These are phyloP conservation scores for Fusarium mundagurra DNA, from an alignment of 2,329 filamentous ascomycete species.

Conservation along the genomic window DNA sequence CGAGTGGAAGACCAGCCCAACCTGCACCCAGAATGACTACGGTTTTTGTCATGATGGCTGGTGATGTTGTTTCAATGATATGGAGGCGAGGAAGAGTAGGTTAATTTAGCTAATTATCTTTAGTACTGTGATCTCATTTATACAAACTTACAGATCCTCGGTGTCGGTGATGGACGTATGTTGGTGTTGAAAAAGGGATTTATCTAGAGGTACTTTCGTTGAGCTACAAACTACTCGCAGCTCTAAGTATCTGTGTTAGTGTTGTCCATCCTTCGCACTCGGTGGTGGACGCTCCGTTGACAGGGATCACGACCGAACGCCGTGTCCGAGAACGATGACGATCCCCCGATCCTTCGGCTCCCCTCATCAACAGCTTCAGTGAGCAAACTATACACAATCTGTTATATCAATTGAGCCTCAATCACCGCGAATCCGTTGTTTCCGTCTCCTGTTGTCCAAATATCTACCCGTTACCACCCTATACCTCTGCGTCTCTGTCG, in stretches of 20 bases:
- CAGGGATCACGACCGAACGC: conserved; percentile 42
- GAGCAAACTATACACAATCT: background rate
- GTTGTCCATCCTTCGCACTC: background rate
- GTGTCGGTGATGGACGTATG: conserved; percentile 1
- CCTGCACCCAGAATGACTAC: conserved; percentile 64
- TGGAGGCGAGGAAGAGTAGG: too few species aligned
- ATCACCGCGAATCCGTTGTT: background rate
- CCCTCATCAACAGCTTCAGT: background rate
- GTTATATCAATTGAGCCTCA: background rate
- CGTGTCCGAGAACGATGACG: conserved; percentile 42
- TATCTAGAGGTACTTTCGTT: background rate
- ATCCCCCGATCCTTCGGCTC: conserved; percentile 19
- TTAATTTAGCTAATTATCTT: background rate
- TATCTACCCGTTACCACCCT: background rate
- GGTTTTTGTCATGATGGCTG: conserved; percentile 56
- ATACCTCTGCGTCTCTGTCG: background rate
- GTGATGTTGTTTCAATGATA: background rate
- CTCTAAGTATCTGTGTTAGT: conserved; percentile 19
- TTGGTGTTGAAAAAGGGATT: rapidly evolving
- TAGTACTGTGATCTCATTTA: background rate
- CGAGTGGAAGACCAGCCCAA: conserved; percentile 60
- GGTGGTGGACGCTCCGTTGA: conserved; percentile 2
- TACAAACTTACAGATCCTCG: background rate
- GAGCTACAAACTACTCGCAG: rapidly evolving
- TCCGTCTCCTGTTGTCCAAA: background rate